Evolutionary conservation across 2,329 filamentous ascomycete species (phyloP).

Genomic region (Pseudogymnoascus sp.): DNA sequence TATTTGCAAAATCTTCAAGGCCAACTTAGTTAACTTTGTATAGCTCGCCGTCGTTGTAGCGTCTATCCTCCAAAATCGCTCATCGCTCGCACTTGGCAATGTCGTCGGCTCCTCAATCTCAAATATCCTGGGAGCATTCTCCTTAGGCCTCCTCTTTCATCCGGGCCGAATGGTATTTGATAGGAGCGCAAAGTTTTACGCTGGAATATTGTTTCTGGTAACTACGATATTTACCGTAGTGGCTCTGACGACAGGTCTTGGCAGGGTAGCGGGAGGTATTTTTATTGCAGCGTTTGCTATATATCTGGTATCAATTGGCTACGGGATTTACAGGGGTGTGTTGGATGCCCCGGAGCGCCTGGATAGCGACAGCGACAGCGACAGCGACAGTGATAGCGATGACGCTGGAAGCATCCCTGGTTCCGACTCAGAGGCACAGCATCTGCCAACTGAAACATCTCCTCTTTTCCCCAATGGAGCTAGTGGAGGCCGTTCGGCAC

Average conservation of each 20-base stretch:
- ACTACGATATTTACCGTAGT: conserved; percentile 33
- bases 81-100: conserved; percentile 45
- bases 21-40: not conserved
- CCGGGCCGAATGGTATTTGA: conserved; percentile 34
- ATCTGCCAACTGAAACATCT: conserved; percentile 14
- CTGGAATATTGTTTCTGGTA: conserved; percentile 33
- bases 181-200: conserved; percentile 40
- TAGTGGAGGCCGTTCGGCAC: not conserved
- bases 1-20: not conserved
- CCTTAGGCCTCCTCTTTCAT: conserved; percentile 41
- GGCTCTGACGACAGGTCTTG: conserved; percentile 28
- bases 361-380: conserved; percentile 37
- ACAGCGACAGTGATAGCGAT: conserved; percentile 23
- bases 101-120: conserved; percentile 46
- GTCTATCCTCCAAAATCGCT: conserved; percentile 37
- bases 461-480: conserved; percentile 1
- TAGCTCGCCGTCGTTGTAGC: conserved; percentile 42
- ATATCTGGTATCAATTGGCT: conserved; percentile 38
- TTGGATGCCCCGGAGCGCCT: conserved; percentile 35
- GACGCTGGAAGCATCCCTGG: not conserved
- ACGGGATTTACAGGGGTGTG: conserved; percentile 37
- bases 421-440: not conserved
- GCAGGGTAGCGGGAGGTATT: conserved; percentile 30
- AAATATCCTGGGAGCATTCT: conserved; percentile 48
- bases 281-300: conserved; percentile 36